Percentiles rank a stretch among this genome's conserved stretches.
Conservation (phyloP, 2,329 filamentous ascomycete species). For the Aureobasidium sp. region DNA sequence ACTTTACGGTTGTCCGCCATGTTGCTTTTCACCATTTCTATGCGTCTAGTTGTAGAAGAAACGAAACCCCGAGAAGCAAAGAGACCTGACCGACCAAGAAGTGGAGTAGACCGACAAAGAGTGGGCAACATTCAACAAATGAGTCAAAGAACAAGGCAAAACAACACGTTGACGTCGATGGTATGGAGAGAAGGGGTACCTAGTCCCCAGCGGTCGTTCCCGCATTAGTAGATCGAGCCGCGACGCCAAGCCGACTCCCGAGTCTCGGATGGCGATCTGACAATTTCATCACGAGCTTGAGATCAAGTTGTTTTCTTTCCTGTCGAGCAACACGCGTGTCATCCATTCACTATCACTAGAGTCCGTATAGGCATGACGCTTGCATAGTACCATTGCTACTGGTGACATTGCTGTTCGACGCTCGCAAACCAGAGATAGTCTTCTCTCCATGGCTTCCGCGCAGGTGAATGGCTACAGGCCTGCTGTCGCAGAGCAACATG, state of each 20-base stretch:
- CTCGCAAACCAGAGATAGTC: neutral
- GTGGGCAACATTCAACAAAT: slow-evolving; percentile 1
- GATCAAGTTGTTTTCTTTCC: neutral
- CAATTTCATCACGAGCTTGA: slow-evolving; percentile 1
- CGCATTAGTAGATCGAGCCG: neutral
- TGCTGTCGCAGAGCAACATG: neutral
- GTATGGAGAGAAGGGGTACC: slow-evolving; percentile 3
- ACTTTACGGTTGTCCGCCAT: slow-evolving; percentile 42
- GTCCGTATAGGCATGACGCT: neutral
- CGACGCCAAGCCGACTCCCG: neutral
- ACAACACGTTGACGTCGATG: slow-evolving; percentile 7
- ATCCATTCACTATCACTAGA: slow-evolving; percentile 7
- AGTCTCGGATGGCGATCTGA: neutral
- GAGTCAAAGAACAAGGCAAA: neutral
- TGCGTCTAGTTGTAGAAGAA: neutral
- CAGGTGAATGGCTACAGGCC: slow-evolving; percentile 15
- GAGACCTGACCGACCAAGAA: neutral
- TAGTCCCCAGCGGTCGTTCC: neutral
- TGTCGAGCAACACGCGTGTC: neutral
- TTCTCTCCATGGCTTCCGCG: neutral
- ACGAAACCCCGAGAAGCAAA: neutral
- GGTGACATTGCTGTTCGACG: slow-evolving; percentile 2
- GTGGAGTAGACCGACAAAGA: neutral
- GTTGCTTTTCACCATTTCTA: neutral
- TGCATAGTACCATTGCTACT: neutral